Conservation (phyloP, 1,284 basidiomycete genomes). For the Sphagnurus paluster region DNA sequence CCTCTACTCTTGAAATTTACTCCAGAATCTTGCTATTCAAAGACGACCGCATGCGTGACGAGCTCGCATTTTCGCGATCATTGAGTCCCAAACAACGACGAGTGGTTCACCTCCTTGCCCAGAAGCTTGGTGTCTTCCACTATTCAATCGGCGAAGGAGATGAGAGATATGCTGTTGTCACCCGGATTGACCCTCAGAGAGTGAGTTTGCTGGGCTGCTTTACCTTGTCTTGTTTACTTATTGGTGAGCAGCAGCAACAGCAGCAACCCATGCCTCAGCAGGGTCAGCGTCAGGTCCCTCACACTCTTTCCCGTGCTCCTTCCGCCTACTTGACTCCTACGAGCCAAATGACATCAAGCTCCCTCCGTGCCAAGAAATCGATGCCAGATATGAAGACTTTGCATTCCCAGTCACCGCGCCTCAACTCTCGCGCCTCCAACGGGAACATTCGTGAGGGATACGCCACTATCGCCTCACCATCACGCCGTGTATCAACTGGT, state of each 20-base stretch:
- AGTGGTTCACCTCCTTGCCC: slow-evolving; percentile 94
- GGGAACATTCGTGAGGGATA: slow-evolving; percentile 91
- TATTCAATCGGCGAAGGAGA: slow-evolving; percentile 93
- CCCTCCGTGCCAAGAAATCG: slow-evolving; percentile 89
- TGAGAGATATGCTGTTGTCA: slow-evolving; percentile 91
- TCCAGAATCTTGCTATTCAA: slow-evolving; percentile 97
- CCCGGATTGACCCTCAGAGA: slow-evolving; percentile 77
- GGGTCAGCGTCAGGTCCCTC: slow-evolving; percentile 43
- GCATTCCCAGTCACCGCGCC: slow-evolving; percentile 77
- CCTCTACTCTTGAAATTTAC: slow-evolving; percentile 94
- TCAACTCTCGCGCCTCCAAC: slow-evolving; percentile 83
- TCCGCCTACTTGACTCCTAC: slow-evolving; percentile 67
- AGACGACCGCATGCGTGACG: slow-evolving; percentile 97
- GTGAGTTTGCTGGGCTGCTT: slow-evolving; percentile 40
- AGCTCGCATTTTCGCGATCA: slow-evolving; percentile 91
- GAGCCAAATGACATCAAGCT: slow-evolving; percentile 47
- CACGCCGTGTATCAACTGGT: slow-evolving; percentile 68
- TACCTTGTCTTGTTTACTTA: slow-evolving; percentile 1
- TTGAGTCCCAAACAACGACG: slow-evolving; percentile 85
- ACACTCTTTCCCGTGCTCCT: slow-evolving; percentile 74
- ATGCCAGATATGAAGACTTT: slow-evolving; percentile 93
- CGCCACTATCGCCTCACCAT: slow-evolving; percentile 82
- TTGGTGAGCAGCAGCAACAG: slow-evolving; percentile 31
- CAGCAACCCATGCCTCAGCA: slow-evolving; percentile 37
- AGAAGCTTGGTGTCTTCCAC: slow-evolving; percentile 94